Base-by-base conservation (phyloP, 2,329 filamentous ascomycete genomes). In the Rhinocladiella mackenziei region DNA sequence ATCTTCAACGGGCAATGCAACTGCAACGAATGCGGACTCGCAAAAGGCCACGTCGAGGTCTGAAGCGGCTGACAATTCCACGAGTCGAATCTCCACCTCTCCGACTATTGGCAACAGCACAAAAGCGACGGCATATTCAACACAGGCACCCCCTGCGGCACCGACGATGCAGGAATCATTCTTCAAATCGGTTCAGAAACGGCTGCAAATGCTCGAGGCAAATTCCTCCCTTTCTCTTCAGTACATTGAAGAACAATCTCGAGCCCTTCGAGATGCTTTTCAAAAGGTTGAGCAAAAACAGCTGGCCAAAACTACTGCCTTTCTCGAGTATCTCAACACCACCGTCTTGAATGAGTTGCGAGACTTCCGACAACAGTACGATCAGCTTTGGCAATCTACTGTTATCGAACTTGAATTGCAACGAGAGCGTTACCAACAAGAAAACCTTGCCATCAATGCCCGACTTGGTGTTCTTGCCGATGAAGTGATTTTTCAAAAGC, bases 151-250 rank as follows among this genome's bases (percentile, higher is more conserved):
- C 5, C 65, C 75, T 1, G 66, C 84, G 1, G 78, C 81, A 1
- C 89, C 91, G 2, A 89, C 89, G 0, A 92, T 94, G 1, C 92
- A 98, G 64, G 92, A 98, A 62, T 92, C 86, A 1, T 97, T 98
- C 66, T 98, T 96, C 76, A 97, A 97, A 64, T 87, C 89, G 3
- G 84, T 97, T 6, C 88, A 89, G 52, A 97, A 97, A 65, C 86
- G 92, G 1, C 75, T 98, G 3, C 86, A 91, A 54, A 82, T 89
- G 57, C 80, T 97, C 5, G 92, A 98, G 65, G 80, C 86, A 11
- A 98, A 97, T 62, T 88, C 89, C 8, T 94, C 91, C 0, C 74
- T 97, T 8, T 95, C 89, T 0, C 72, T 97, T 6, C 86, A 95
- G 59, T 98, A 98, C 60, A 94, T 98, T 48, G 91, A 97, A 67